Base-by-base conservation (phyloP, 1,139 yeast species). In the Chernovozyma aurita region DNA sequence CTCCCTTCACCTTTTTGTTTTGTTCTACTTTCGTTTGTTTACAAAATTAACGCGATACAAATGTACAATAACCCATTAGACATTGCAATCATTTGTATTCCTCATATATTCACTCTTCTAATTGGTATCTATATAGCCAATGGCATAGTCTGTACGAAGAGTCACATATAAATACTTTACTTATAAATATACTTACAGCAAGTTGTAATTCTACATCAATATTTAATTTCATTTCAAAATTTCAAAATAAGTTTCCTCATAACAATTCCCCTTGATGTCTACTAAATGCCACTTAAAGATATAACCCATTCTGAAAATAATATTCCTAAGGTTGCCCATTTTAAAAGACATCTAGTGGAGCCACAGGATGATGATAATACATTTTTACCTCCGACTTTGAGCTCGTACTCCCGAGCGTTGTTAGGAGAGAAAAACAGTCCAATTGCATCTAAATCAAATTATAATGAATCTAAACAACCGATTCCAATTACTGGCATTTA, bases 341-440 rank as follows among this genome's bases (percentile, higher is more conserved):
- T 35, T 12, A 35, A 35, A 28, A 37, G 39, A 30, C 27, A 28
- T 12, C 28, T 18, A 21, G 13, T 24, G 18, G 28, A 32, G 16
- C 33, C 28, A 4, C 24, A 17, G 35, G 77, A 71, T 18, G 81
- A 77, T 28, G 85, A 77, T 45, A 71, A 64, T 40, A 71, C 77
- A 18, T 71, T 74, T 42, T 64, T 74, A 39, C 85, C 86, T 0
- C 87, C 87, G 2, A 78, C 78, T 12, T 63, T 81, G 44, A 79
- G 85, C 50, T 73, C 81, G 11, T 80, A 79, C 44, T 74, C 73
- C 1, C 52, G 65, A 41, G 67, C 67, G 14, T 43, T 70, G 4
- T 46, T 71, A 25, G 60, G 62, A 16, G 63, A 59, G 18, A 49
- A 52, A 24, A 42, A 52, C 38, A 14, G 17, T 16, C 29, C 20